Evolutionary conservation across 768 basidiomycete species (phyloP).

Genomic region (Hygrocybe coccinea): DNA sequence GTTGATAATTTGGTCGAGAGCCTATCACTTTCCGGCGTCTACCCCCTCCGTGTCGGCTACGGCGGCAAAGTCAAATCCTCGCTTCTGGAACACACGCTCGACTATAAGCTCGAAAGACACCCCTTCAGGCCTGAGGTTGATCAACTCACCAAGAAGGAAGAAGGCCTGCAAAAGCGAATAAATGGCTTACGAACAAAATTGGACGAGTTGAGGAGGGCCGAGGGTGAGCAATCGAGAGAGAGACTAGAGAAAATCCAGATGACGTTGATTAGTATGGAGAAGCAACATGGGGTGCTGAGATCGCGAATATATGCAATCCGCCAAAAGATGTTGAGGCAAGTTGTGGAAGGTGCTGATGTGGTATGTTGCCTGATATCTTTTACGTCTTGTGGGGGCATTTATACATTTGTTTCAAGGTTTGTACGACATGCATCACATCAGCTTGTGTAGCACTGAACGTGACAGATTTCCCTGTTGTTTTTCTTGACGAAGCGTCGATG

Average conservation of each 20-base stretch:
- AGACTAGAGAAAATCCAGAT: constrained; percentile 32
- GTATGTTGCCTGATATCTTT: constrained; percentile 39
- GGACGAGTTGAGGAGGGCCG: constrained; percentile 9
- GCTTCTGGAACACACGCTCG: constrained; percentile 55
- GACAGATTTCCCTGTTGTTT: constrained; percentile 87
- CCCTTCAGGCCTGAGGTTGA: constrained; percentile 45
- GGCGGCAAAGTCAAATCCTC: constrained; percentile 54
- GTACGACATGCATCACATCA: constrained; percentile 83
- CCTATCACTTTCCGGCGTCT: constrained; percentile 52
- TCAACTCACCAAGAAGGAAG: constrained; percentile 37
- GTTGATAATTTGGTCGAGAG: constrained; percentile 88
- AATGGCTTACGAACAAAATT: constrained; percentile 14
- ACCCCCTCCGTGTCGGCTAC: constrained; percentile 73
- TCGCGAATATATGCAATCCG: constrained; percentile 50
- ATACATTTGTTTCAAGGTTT: constrained; percentile 46
- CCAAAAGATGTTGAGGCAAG: constrained; percentile 59
- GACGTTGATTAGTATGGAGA: constrained; percentile 25
- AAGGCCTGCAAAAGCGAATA: constrained; percentile 26
- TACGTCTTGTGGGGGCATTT: background rate
- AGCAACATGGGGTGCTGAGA: constrained; percentile 26
- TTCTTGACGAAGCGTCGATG: constrained; percentile 95
- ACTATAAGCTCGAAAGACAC: constrained; percentile 59
- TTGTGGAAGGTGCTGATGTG: constrained; percentile 66
- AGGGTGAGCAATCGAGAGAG: constrained; percentile 15
- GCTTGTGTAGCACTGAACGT: constrained; percentile 60